Conservation (phyloP, 257 asterid genomes). For the Henckelia pumila region DNA sequence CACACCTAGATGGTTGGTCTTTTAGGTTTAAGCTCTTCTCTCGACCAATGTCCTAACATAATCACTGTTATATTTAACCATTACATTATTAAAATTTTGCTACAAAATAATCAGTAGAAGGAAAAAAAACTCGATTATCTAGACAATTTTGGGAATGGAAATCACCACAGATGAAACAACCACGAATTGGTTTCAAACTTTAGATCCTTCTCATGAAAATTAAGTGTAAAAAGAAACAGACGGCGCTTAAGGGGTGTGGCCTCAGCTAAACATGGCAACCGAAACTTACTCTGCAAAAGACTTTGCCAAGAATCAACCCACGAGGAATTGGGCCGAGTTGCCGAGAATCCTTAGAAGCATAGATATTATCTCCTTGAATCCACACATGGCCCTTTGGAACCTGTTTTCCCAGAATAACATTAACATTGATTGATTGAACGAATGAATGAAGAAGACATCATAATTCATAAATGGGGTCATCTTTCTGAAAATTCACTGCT, state of each 20-base stretch:
- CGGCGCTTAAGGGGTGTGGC: neutral
- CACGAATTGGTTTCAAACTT: neutral
- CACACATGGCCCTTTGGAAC: conserved; percentile 96
- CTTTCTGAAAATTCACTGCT: neutral
- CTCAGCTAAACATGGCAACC: conserved; percentile 3
- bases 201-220: neutral
- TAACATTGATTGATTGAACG: neutral
- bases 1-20: neutral
- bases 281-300: conserved; percentile 63
- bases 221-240: neutral
- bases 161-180: neutral
- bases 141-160: neutral
- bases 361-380: conserved; percentile 93
- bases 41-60: neutral
- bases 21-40: neutral
- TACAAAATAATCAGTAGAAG: neutral
- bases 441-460: neutral
- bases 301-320: conserved; percentile 72
- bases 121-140: neutral
- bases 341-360: conserved; percentile 72
- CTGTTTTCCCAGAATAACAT: conserved; percentile 35
- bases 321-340: conserved; percentile 78
- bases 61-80: neutral
- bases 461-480: too few species aligned
- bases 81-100: too few species aligned